Evolutionary conservation across 768 basidiomycete species (phyloP), one percentile per base, ranked within the genome.

Genomic region (Boletus rubescentipes): DNA sequence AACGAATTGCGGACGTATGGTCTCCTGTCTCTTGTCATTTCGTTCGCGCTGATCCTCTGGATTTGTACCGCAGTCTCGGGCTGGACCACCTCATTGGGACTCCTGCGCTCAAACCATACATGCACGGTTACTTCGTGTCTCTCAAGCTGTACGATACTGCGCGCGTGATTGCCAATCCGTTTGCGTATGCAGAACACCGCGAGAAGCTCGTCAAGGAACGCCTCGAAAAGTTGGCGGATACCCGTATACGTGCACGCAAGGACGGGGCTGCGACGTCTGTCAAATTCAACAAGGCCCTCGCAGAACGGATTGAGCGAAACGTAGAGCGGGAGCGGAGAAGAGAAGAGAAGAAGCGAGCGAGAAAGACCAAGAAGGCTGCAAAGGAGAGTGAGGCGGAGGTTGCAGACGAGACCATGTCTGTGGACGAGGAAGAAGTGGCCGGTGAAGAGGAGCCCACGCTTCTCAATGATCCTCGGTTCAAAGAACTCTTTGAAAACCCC

Each of bases 71-170:
- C 63, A 96, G 93, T 34, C 85, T 99, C 57, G 91, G 94, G n/a
- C 73, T 99, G 68, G 90, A 94, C 61, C 93, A 96, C 68, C 91
- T 99, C 62, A 76, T 97, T 59, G 97, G 97, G 46, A 96, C 95
- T 6, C 86, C 93, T 20, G 85, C 90, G 16, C 90, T 98, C 78
- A 96, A 96, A 72, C 97, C 97, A 5, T 99, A 98, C 74, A 98
- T 99, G 96, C 97, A 99, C 72, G 97, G 97, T 39, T 98, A 95
- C 83, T 98, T 99, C 77, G 73, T 98, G 58, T 91, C 94, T 5
- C 85, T 98, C 73, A 92, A 93, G 64, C 83, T 98, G 6, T 98
- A 98, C 75, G 92, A 95, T 62, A 89, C 95, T 46, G 97, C 97
- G 2, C 87, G 95, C 31, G 82, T 96, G 59, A 94, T 98, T 61